phyloP scores from a whole-genome alignment of 768 basidiomycete genomes.

The Strobilomyces confusus region DNA sequence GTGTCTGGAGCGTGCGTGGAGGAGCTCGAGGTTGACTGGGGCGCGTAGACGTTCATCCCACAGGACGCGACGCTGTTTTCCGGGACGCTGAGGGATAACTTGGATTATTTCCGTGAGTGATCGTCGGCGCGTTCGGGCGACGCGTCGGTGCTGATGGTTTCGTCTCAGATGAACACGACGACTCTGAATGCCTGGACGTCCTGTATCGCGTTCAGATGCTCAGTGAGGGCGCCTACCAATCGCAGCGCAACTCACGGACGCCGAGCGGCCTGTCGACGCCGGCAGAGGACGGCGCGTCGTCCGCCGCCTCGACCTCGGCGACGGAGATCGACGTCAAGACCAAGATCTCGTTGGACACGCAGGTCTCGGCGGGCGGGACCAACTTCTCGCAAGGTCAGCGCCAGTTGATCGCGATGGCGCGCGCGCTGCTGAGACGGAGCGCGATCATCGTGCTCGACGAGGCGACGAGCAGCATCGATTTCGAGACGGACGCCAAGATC shows the following conservation, averaged over 20 bases:
- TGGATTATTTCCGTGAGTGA: conserved; percentile 62
- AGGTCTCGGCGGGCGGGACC: conserved; percentile 79
- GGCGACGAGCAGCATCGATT: conserved; percentile 83
- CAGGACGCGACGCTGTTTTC: conserved; percentile 77
- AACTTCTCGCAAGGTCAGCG: conserved; percentile 94
- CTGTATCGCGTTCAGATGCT: conserved; percentile 80
- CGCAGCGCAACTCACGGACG: conserved; percentile 48
- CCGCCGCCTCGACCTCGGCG: conserved; percentile 35
- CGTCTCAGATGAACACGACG: conserved; percentile 63
- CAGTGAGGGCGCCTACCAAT: conserved; percentile 42
- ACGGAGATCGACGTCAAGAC: conserved; percentile 58
- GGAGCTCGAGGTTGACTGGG: neutral
- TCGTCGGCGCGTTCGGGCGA: neutral
- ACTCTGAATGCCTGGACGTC: conserved; percentile 76
- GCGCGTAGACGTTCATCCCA: conserved; percentile 67
- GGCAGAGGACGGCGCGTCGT: conserved; percentile 37
- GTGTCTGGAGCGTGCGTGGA: conserved; percentile 18
- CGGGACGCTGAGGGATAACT: conserved; percentile 69
- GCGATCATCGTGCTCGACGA: conserved; percentile 77
- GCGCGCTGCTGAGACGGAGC: conserved; percentile 69
- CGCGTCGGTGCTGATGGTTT: neutral
- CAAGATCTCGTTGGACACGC: conserved; percentile 64
- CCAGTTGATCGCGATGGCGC: conserved; percentile 83
- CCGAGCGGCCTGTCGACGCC: conserved; percentile 45
- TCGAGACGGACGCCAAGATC: conserved; percentile 86